phyloP scores from a whole-genome alignment of 495 filamentous ascomycete species.

The Aspergillus affinis region DNA sequence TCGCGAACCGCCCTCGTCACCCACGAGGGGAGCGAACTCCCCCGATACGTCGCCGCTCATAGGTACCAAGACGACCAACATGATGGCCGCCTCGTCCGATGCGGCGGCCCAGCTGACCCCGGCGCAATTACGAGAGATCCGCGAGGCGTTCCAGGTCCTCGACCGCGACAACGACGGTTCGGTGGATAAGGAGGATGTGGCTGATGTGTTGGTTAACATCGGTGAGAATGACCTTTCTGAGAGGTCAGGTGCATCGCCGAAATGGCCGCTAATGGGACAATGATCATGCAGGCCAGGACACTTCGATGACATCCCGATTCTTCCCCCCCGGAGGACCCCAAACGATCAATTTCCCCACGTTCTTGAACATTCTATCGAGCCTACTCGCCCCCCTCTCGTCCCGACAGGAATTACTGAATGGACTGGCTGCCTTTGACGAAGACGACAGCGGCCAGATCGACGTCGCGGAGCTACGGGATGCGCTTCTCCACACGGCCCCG shows the following conservation, averaged over 20 bases:
- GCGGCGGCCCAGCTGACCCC: conserved; percentile 63
- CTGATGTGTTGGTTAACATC: conserved; percentile 75
- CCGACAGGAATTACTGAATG: conserved; percentile 73
- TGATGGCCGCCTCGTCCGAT: conserved; percentile 38
- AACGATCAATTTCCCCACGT: conserved; percentile 78
- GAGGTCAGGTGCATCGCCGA: not conserved
- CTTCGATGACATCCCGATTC: conserved; percentile 65
- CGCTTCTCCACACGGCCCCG: conserved; percentile 75
- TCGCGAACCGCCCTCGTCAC: conserved; percentile 42
- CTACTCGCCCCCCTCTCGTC: conserved; percentile 71
- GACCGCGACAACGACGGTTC: conserved; percentile 77
- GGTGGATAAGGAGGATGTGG: conserved; percentile 74
- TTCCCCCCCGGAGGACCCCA: conserved; percentile 68
- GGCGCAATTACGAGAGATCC: conserved; percentile 69
- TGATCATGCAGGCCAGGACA: conserved; percentile 48
- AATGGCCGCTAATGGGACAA: not conserved
- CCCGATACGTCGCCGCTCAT: conserved; percentile 29
- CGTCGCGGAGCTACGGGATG: conserved; percentile 75
- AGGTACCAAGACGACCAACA: conserved; percentile 29
- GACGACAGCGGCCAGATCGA: conserved; percentile 94
- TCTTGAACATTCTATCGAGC: conserved; percentile 72
- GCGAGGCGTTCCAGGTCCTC: conserved; percentile 84
- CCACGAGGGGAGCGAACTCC: conserved; percentile 40
- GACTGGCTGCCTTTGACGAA: conserved; percentile 92
- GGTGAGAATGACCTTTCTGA: conserved; percentile 42